Base-by-base conservation (phyloP, 2,329 filamentous ascomycete genomes). In the Aspergillus flavus region DNA sequence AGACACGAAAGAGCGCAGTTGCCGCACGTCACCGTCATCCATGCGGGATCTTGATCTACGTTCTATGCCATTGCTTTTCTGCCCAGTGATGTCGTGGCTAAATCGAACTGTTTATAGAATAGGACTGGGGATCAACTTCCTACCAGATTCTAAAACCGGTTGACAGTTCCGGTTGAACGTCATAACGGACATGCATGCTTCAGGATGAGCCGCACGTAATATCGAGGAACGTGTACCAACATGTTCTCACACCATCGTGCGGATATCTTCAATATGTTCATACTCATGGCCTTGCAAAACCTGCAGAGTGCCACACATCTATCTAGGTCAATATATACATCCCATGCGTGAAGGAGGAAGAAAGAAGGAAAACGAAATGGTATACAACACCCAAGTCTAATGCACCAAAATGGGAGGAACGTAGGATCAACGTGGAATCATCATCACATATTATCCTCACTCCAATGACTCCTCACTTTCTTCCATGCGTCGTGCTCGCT, bases 401-500 rank as follows among this genome's bases (percentile, higher is more conserved):
- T 52, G 48, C 28, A n/a, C 34, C 19, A 2, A 12, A 52, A 34
- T n/a, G 21, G 6, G 5, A 28, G 14, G 28, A 32, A 10, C 16
- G 16, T 41, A 41, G 39, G 9, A 52, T 7, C 12, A 16, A 48
- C 23, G 45, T 26, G 21, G 26, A 32, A n/a, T n/a, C 16, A 0
- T 34, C 28, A 46, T 58, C 73, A 81, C 73, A 80, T 75, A 56
- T 77, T 80, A 75, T 85, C 83, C 70, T 85, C 83, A 68, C 80
- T 76, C 79, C 81, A 83, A 61, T 79, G 76, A 68, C 79, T 82
- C 68, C 83, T 75, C 23, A 80, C 80, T 71, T 80, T 81, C 69
- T 79, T 71, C 81, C 82, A 85, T 26, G 78, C 79, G 59, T 82
- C 79, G 55, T 77, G 79, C 65, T 84, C 83, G 41, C 76, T 73